Base-by-base conservation (phyloP, 257 asterid species). In the Solanum pinnatisectum region DNA sequence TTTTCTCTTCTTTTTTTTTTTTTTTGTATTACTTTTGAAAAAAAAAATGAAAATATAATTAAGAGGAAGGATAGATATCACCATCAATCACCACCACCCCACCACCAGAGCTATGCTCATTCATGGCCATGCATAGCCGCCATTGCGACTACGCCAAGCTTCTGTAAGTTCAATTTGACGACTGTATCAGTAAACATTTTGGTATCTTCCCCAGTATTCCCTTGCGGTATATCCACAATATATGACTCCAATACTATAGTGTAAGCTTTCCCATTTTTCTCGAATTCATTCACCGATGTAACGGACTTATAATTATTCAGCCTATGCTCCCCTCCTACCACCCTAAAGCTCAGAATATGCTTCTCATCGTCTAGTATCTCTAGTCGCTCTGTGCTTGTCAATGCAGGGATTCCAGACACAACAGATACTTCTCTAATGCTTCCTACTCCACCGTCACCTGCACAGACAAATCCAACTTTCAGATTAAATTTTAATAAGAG, bases 311-410 rank as follows among this genome's bases (percentile, higher is more conserved):
- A 96, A 44, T 95, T 95, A 68, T 94, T 95, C 60, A 96, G 91
- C 84, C 99, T 86, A 65, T 96, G 99, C 77, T 96, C 99, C 10
- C 99, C 99, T 8, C 98, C 99, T 7, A 96, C 97, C 3, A 96
- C 99, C 14, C 93, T 87, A 73, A 96, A 96, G 89, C 98, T 96
- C 86, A 96, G 79, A 8, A 96, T 86, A 63, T 91, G 97, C 70
- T 88, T 91, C 8, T 89, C 91, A 65, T 96, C 99, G 87, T 95
- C 99, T 65, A 96, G 78, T 71, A 96, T 94, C 91, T 96, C 98
- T 10, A 96, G 93, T 68, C 97, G 90, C 91, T 96, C 99, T 18
- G 99, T 96, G 87, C 98, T 94, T 44, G 98, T 95, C 30, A 98
- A 91, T 12, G 99, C 99, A 27, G 98, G 99, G 37, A 96, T 91